Evolutionary conservation across 139 green algal genomes (phyloP).

Genomic region (Spirogloea muscicola): DNA sequence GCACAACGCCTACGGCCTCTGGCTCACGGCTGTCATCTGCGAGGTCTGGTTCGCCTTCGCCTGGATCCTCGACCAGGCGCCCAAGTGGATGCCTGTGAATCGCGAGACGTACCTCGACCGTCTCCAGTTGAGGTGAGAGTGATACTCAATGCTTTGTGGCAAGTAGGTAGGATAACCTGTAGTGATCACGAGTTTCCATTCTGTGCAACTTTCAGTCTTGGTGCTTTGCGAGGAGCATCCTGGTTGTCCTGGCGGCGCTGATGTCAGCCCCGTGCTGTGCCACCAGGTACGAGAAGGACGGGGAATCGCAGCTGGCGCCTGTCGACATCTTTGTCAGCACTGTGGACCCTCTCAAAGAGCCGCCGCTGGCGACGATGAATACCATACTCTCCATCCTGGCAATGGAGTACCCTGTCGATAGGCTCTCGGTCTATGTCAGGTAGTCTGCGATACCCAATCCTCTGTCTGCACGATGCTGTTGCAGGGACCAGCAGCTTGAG

Average conservation of each 20-base stretch:
- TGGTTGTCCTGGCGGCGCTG: no score
- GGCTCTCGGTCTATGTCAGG: conserved; percentile 25
- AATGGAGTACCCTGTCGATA: conserved; percentile 37
- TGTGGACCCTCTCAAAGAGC: conserved; percentile 24
- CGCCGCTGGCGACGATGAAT: conserved; percentile 25
- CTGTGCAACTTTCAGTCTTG: no score
- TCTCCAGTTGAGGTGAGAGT: conserved; percentile 13
- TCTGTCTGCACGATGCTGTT: no score
- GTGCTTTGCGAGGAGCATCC: no score
- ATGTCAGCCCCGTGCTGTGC: no score
- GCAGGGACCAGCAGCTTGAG: no score
- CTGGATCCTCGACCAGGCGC: conserved; percentile 45
- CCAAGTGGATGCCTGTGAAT: conserved; percentile 39
- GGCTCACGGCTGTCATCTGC: conserved; percentile 31
- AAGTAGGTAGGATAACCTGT: no score
- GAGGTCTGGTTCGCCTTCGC: conserved; percentile 45
- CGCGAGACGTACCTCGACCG: conserved; percentile 40
- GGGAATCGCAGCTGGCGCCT: not conserved
- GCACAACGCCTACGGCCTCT: conserved; percentile 17
- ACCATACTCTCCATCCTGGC: conserved; percentile 28
- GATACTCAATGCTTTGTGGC: no score
- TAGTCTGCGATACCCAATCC: no score
- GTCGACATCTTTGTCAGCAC: conserved; percentile 32
- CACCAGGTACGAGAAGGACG: conserved; percentile 10
- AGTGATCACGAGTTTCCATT: no score